These are phyloP conservation scores for Amanita rimosa DNA, from an alignment of 768 basidiomycete species.

Conservation along the genomic window DNA sequence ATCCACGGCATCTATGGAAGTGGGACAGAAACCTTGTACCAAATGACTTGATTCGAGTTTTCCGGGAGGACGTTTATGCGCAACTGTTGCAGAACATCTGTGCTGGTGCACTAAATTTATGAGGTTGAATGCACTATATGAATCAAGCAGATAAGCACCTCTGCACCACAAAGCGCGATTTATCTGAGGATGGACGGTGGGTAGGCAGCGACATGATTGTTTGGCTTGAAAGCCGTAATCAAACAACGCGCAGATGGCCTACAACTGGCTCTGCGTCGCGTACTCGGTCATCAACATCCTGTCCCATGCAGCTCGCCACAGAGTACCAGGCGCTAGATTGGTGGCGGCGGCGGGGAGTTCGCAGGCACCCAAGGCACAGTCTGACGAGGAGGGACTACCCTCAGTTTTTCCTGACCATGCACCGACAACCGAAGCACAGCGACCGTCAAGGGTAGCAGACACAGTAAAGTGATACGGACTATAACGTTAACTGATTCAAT, in stretches of 20 bases:
- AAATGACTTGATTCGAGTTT: conserved; percentile 43
- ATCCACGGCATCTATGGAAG: background rate
- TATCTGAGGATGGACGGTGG: conserved; percentile 1
- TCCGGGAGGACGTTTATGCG: conserved; percentile 54
- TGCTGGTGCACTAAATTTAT: conserved; percentile 25
- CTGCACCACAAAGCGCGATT: conserved; percentile 19
- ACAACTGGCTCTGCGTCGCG: conserved; percentile 63
- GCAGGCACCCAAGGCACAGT: conserved; percentile 3
- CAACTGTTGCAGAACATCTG: conserved; percentile 64
- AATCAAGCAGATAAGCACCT: conserved; percentile 15
- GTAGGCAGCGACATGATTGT: conserved; percentile 1
- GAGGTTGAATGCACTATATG: background rate
- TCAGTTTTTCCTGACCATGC: background rate
- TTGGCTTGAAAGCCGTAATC: background rate
- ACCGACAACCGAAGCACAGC: background rate
- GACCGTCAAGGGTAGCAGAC: background rate
- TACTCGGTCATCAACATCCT: conserved; percentile 51
- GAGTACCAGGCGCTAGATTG: conserved; percentile 24
- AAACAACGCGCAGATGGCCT: conserved; percentile 34
- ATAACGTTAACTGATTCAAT: conserved; percentile 4
- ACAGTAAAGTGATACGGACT: background rate
- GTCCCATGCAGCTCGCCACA: conserved; percentile 49
- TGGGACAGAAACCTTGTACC: conserved; percentile 53
- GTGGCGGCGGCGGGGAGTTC: conserved; percentile 6
- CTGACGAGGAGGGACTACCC: background rate